phyloP scores from a whole-genome alignment of 1,284 basidiomycete species.

The Tylopilus sp. region DNA sequence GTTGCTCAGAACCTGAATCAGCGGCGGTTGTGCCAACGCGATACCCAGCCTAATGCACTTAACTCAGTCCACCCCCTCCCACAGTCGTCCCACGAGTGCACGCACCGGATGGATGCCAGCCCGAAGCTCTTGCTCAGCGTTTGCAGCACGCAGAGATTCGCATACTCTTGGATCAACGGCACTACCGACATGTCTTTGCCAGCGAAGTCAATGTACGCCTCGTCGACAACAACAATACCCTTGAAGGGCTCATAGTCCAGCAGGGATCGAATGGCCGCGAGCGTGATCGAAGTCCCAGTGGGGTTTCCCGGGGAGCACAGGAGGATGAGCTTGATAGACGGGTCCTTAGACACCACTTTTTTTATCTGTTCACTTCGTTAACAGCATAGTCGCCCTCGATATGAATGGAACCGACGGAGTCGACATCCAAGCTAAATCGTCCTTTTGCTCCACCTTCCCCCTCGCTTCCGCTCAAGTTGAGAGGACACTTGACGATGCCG shows the following conservation, averaged over 20 bases:
- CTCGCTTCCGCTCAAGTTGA: slow-evolving; percentile 55
- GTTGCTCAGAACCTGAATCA: slow-evolving; percentile 92
- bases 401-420: slow-evolving; percentile 52
- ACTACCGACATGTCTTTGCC: slow-evolving; percentile 61
- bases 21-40: slow-evolving; percentile 83
- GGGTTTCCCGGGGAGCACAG: slow-evolving; percentile 98
- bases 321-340: slow-evolving; percentile 87
- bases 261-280: slow-evolving; percentile 66
- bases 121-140: slow-evolving; percentile 97
- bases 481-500: slow-evolving; percentile 74
- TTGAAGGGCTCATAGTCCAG: slow-evolving; percentile 81
- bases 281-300: slow-evolving; percentile 84
- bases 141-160: slow-evolving; percentile 91
- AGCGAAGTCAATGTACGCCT: slow-evolving; percentile 97
- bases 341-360: slow-evolving; percentile 59
- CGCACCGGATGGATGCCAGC: slow-evolving; percentile 88
- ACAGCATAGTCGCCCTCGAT: background rate
- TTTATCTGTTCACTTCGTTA: slow-evolving; percentile 57
- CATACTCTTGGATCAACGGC: slow-evolving; percentile 74
- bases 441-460: slow-evolving; percentile 73
- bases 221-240: slow-evolving; percentile 92
- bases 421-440: slow-evolving; percentile 75
- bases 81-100: background rate
- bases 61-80: slow-evolving; percentile 1
- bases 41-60: slow-evolving; percentile 68